Evolutionary conservation across 148 eudicot genomes (phyloP).

Genomic region (Camellia sinensis): DNA sequence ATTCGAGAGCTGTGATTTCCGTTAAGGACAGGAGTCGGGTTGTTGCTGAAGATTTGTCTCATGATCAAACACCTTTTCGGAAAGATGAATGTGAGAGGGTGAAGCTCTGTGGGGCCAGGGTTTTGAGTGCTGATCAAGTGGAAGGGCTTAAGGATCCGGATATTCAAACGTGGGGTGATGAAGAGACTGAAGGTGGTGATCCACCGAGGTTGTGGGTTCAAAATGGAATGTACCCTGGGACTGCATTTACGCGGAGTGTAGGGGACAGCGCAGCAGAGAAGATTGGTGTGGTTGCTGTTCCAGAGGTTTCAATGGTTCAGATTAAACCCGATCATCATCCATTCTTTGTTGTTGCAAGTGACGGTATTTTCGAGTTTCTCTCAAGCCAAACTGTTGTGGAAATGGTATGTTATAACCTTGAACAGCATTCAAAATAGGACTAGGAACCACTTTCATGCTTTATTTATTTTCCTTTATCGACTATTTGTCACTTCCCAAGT

Average conservation of each 20-base stretch:
- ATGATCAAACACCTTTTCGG: slow-evolving; percentile 91
- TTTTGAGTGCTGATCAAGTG: slow-evolving; percentile 94
- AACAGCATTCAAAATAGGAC: neutral
- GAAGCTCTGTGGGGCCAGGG: slow-evolving; percentile 87
- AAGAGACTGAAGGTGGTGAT: slow-evolving; percentile 84
- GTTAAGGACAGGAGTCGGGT: slow-evolving; percentile 55
- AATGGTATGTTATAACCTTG: slow-evolving; percentile 48
- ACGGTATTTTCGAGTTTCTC: slow-evolving; percentile 91
- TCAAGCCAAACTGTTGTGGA: slow-evolving; percentile 85
- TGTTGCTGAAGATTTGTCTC: slow-evolving; percentile 67
- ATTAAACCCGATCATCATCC: slow-evolving; percentile 54
- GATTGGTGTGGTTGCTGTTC: slow-evolving; percentile 88
- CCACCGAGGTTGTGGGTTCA: slow-evolving; percentile 97
- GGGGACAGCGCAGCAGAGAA: slow-evolving; percentile 89
- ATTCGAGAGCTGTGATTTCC: slow-evolving; percentile 87
- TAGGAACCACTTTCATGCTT: neutral
- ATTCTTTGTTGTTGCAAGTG: slow-evolving; percentile 92
- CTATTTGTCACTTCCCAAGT: neutral
- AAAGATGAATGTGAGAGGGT: slow-evolving; percentile 95
- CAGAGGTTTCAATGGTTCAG: slow-evolving; percentile 71
- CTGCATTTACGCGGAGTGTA: slow-evolving; percentile 92
- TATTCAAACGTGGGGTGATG: slow-evolving; percentile 89
- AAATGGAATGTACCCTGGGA: slow-evolving; percentile 91
- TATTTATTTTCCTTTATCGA: neutral
- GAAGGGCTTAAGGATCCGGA: slow-evolving; percentile 86